Base-by-base conservation (phyloP, 2,329 filamentous ascomycete species). In the Alternaria sp. region DNA sequence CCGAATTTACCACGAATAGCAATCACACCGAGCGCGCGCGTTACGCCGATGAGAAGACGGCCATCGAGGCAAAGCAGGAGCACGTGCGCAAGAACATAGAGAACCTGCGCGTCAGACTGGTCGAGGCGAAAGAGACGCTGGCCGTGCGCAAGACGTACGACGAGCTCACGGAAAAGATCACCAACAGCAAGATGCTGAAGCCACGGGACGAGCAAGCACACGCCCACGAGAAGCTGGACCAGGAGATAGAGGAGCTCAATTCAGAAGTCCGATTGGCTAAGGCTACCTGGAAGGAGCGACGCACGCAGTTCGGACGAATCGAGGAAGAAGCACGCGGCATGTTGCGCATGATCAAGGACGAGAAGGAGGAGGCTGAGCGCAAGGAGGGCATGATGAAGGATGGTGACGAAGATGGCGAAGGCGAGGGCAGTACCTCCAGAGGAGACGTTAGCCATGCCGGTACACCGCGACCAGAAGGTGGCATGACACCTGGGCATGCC, bases 361-460 rank as follows among this genome's bases (percentile, higher is more conserved):
- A 97, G 84, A 97, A 97, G 82, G 94, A 97, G 78, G 93, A 97
- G 81, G 92, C 96, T 0, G 93, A 97, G 81, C 85, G 93, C 45
- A 87, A 93, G 58, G 93, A 96, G 79, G 93, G 93, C 25, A 82
- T 81, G 79, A 82, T 81, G 65, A 81, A 81, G 51, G 80, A 79
- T 32, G 77, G 75, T 2, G 81, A 81, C 13, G 79, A 79, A 15
- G 80, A 79, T 19, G 79, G 76, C 4, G 76, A 83, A 57, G 79
- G 73, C 13, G 81, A 83, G 47, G 80, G 78, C 23, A 76, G 71
- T 57, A 77, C 72, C 4, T 76, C 73, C 40, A 74, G 79, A 43
- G 79, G 76, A 32, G 77, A 77, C 56, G 67, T 61, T 6, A 85
- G 83, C 69, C 75, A 77, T 49, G 76, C 79, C 30, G 83, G 81